phyloP scores from a whole-genome alignment of 2,329 filamentous ascomycete genomes.

The Hymenoscyphus linearis region DNA sequence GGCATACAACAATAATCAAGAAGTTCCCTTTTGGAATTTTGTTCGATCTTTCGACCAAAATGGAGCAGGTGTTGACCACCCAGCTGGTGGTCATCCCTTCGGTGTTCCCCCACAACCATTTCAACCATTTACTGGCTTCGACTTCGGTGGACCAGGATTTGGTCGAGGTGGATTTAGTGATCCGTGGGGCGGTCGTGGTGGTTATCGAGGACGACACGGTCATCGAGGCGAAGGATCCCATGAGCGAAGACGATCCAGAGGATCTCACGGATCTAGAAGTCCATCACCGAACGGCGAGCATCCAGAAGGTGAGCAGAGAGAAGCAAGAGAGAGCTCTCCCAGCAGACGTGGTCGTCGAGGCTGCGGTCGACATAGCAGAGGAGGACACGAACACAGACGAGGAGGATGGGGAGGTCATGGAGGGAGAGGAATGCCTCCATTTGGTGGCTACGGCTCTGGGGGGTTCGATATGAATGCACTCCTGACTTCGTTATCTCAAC shows the following conservation, averaged over 20 bases:
- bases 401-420: constrained; percentile 11
- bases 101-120: constrained; percentile 13
- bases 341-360: constrained; percentile 9
- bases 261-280: constrained; percentile 8
- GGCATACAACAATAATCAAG: constrained; percentile 29
- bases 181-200: constrained; percentile 20
- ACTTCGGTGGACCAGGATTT: constrained; percentile 14
- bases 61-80: constrained; percentile 29
- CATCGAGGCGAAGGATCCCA: constrained; percentile 12
- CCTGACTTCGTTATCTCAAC: constrained; percentile 21
- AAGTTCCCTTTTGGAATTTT: constrained; percentile 30
- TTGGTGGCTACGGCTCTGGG: constrained; percentile 19
- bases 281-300: constrained; percentile 9
- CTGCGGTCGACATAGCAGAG: constrained; percentile 13
- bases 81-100: constrained; percentile 12
- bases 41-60: constrained; percentile 24
- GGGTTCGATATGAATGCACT: constrained; percentile 28
- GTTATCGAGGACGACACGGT: constrained; percentile 20
- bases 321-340: constrained; percentile 4
- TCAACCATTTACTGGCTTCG: constrained; percentile 15
- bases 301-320: constrained; percentile 11
- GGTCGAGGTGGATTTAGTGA: constrained; percentile 22
- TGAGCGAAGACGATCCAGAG: constrained; percentile 9
- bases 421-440: constrained; percentile 17
- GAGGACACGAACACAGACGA: constrained; percentile 13